A percentile compares a stretch with the other conserved stretches of the same genome.
phyloP scores from a whole-genome alignment of 1,284 basidiomycete species.

The Pyrrhoderma lamaoense region DNA sequence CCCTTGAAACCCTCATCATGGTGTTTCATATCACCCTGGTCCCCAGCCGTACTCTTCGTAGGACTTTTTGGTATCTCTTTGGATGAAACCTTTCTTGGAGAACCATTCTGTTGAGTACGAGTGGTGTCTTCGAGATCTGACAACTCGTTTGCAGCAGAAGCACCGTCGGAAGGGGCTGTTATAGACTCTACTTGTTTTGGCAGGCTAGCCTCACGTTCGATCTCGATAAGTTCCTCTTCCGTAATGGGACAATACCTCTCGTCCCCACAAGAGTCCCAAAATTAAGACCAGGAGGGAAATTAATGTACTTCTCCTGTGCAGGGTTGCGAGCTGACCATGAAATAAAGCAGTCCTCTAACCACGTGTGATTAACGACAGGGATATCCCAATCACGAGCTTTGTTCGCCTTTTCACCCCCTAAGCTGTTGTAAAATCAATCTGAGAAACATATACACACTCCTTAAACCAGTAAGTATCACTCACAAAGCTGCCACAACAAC shows the following conservation, averaged over 20 bases:
- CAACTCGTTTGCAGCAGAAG: neutral
- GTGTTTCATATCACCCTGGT: too few relatives aligned
- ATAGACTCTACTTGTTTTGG: constrained; percentile 1
- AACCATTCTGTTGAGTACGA: neutral
- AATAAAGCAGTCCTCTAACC: constrained; percentile 83
- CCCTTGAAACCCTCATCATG: too few relatives aligned
- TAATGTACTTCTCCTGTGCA: constrained; percentile 55
- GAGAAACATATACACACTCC: neutral
- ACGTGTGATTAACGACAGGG: constrained; percentile 80
- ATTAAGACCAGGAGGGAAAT: constrained; percentile 60
- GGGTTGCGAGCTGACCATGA: constrained; percentile 66
- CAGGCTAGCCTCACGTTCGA: constrained; percentile 20
- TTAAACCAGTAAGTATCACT: constrained; percentile 24
- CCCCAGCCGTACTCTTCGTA: too few relatives aligned
- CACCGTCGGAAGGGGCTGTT: too few relatives aligned
- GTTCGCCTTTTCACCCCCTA: constrained; percentile 62
- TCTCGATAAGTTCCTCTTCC: constrained; percentile 26
- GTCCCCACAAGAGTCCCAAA: constrained; percentile 54
- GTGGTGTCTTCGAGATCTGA: neutral
- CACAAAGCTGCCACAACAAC: constrained; percentile 80
- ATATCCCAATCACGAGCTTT: constrained; percentile 77
- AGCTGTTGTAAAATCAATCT: constrained; percentile 31
- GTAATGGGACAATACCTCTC: constrained; percentile 37
- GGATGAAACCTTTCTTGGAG: too few relatives aligned
- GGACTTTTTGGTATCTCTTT: too few relatives aligned